Evolutionary conservation across 1,284 basidiomycete genomes (phyloP).

Genomic region (Vanrija sp.): DNA sequence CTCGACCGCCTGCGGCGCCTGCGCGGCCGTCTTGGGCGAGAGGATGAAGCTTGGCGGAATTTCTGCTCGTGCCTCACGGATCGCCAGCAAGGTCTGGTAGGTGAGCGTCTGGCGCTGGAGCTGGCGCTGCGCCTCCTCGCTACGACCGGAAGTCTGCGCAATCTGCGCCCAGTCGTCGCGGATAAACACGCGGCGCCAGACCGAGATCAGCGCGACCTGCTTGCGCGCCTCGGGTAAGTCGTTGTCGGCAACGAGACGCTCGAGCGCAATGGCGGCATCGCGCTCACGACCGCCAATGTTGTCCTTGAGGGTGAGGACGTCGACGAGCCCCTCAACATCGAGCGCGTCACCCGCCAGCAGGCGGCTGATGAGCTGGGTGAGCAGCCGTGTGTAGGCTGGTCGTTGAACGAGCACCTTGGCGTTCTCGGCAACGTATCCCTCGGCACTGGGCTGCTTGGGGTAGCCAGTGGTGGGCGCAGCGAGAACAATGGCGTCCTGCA

Average conservation of each 20-base stretch:
- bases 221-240: slow-evolving; percentile 65
- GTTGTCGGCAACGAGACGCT: slow-evolving; percentile 51
- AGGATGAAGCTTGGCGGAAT: slow-evolving; percentile 30
- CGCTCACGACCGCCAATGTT: slow-evolving; percentile 32
- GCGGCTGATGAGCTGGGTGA: slow-evolving; percentile 8
- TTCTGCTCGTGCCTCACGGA: slow-evolving; percentile 16
- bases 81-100: slow-evolving; percentile 31
- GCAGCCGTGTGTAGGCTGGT: slow-evolving; percentile 24
- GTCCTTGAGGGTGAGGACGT: slow-evolving; percentile 54
- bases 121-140: slow-evolving; percentile 38
- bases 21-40: slow-evolving; percentile 31
- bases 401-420: slow-evolving; percentile 14
- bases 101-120: slow-evolving; percentile 28
- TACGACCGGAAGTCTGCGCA: slow-evolving; percentile 38
- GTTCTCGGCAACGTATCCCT: slow-evolving; percentile 16
- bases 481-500: slow-evolving; percentile 32
- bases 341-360: slow-evolving; percentile 34
- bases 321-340: slow-evolving; percentile 52
- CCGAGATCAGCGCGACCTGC: slow-evolving; percentile 62
- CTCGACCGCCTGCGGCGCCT: slow-evolving; percentile 31
- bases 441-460: slow-evolving; percentile 3
- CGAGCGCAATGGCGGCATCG: slow-evolving; percentile 52
- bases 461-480: slow-evolving; percentile 6
- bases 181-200: slow-evolving; percentile 83
- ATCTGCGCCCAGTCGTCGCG: slow-evolving; percentile 62